Evolutionary conservation across 305 asterid species (phyloP), one percentile per base, ranked within the genome.

Genomic region (Stenogyne calaminthoides): DNA sequence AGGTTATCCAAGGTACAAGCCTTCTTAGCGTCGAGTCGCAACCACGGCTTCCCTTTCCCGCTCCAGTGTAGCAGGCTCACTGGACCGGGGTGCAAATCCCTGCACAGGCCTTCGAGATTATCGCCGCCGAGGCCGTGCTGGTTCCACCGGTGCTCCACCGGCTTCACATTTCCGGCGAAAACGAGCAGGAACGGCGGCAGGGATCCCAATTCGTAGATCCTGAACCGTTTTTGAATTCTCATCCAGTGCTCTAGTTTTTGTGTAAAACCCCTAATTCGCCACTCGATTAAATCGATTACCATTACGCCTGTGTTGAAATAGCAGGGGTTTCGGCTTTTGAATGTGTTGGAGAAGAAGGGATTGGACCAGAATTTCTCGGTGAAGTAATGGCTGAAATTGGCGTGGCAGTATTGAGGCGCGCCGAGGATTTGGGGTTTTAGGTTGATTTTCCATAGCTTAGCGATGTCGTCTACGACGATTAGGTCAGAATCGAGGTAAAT

Each of bases 101-200:
- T 65, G 9, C 98, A 90, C 12, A 90, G 72, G 0, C 98, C 98
- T 78, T 87, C 88, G 1, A 90, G 72, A 40, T 92, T 92, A 71
- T 92, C 98, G 0, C 98, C 98, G 3, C 96, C 97, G n/a, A 92
- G 85, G 0, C 98, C 98, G 73, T 92, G 98, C 70, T 90, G 98
- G 78, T 92, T 92, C 98, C 98, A 92, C 36, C 89, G 76, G 67
- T 90, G 96, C 84, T 87, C 97, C 25, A 90, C 96, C 20, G 83
- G 77, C 32, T 83, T 84, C 0, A 92, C 98, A 49, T 85, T 80
- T 0, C 98, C 98, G 46, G 91, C 96, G 54, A 92, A 90, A 0
- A 90, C 96, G 0, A 92, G 69, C 7, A 92, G 61, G 55, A 88
- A 90, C 2, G 97, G 98, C 7, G 98, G 98, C 32, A 92, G 32